phyloP scores from a whole-genome alignment of 345 rosid species.

The Clausena lansium region DNA sequence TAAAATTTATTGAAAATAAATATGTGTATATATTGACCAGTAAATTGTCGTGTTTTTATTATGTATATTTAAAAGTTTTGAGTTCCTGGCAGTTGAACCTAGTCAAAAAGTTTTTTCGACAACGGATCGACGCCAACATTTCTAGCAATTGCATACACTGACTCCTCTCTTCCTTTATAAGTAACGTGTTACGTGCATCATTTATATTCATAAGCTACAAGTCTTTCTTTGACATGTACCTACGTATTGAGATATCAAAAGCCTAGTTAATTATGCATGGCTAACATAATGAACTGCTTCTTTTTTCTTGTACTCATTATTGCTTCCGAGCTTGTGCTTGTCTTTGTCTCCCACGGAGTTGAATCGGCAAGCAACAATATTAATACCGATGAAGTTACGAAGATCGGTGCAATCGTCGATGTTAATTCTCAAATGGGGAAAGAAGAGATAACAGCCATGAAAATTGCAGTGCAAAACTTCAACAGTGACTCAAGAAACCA shows the following conservation, averaged over 20 bases:
- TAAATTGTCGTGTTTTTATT: no score
- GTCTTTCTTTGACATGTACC: neutral
- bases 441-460: constrained; percentile 40
- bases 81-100: no score
- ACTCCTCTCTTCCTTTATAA: neutral
- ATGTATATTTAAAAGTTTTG: no score
- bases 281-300: neutral
- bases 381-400: neutral
- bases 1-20: no score
- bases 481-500: constrained; percentile 18
- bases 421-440: constrained; percentile 29
- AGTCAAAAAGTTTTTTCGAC: no score
- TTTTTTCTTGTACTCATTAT: constrained; percentile 1
- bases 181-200: no score
- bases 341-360: constrained; percentile 18
- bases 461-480: constrained; percentile 35
- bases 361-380: neutral
- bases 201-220: neutral
- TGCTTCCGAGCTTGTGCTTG: neutral
- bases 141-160: neutral
- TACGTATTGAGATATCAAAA: neutral
- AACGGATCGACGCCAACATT: no score
- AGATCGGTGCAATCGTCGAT: constrained; percentile 46
- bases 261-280: neutral
- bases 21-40: no score